Conservation (phyloP, 2,329 filamentous ascomycete genomes). For the Ophiostoma novo-ulmi region DNA sequence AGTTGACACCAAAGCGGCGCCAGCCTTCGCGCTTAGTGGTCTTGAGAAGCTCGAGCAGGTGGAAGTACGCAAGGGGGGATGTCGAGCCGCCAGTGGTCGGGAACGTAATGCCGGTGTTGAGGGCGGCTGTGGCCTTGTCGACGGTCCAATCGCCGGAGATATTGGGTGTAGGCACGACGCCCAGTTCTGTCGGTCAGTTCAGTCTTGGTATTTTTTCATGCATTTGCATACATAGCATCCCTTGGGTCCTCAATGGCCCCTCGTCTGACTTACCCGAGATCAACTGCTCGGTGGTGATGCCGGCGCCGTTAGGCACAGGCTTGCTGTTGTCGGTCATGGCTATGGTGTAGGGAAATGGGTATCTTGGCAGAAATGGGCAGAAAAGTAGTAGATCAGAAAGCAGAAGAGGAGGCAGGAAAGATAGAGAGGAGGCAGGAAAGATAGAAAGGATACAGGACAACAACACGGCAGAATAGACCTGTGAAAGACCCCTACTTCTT, state of each 20-base stretch:
- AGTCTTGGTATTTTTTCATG: no score
- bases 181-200: conserved; percentile 33
- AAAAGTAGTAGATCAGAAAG: no score
- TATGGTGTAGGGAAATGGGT: not conserved
- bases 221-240: no score
- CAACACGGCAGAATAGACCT: not conserved
- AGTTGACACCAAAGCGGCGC: conserved; percentile 74
- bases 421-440: not conserved
- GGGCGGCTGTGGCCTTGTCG: conserved; percentile 57
- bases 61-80: conserved; percentile 87
- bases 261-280: conserved; percentile 15
- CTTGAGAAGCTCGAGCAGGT: conserved; percentile 89
- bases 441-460: not conserved
- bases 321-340: conserved; percentile 19
- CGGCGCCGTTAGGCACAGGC: conserved; percentile 12
- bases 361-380: not conserved
- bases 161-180: conserved; percentile 36
- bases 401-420: not conserved
- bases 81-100: conserved; percentile 47
- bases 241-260: no score
- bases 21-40: conserved; percentile 95
- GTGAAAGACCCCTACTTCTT: not conserved
- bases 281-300: conserved; percentile 10
- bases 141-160: conserved; percentile 50
- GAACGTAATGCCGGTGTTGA: conserved; percentile 43